These are phyloP conservation scores for Schizophyllum commune DNA, from an alignment of 1,284 basidiomycete genomes.

Conservation along the genomic window DNA sequence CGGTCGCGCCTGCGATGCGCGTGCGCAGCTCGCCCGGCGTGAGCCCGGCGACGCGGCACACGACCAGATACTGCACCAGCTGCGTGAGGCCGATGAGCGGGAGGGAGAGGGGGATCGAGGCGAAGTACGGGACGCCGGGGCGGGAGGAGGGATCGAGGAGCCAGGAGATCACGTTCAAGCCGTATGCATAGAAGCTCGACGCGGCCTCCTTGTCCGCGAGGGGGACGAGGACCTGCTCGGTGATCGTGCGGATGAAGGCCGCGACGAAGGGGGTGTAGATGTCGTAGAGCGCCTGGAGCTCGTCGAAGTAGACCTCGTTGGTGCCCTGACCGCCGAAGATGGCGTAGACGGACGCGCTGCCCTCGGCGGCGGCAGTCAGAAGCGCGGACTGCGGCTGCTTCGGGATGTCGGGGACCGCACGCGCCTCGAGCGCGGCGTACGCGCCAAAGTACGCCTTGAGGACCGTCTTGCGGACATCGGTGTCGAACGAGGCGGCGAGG, in stretches of 20 bases:
- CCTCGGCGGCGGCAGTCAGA: constrained; percentile 56
- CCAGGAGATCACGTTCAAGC: constrained; percentile 83
- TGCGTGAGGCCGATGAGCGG: constrained; percentile 96
- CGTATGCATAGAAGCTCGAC: constrained; percentile 66
- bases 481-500: constrained; percentile 69
- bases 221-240: constrained; percentile 62
- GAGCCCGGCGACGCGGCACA: constrained; percentile 68
- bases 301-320: constrained; percentile 97
- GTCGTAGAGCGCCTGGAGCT: constrained; percentile 88
- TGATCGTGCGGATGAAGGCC: constrained; percentile 60
- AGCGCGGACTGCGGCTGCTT: constrained; percentile 67
- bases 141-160: constrained; percentile 62
- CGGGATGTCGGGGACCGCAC: constrained; percentile 53
- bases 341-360: constrained; percentile 44
- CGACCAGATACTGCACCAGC: constrained; percentile 85
- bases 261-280: constrained; percentile 72
- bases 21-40: constrained; percentile 76
- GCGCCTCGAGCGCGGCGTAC: constrained; percentile 63
- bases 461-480: constrained; percentile 70
- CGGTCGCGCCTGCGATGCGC: constrained; percentile 81
- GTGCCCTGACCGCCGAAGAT: constrained; percentile 98
- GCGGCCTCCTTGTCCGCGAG: constrained; percentile 60
- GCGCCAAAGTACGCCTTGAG: constrained; percentile 80
- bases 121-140: constrained; percentile 83
- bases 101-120: constrained; percentile 91